Conservation (phyloP, 768 basidiomycete species). For the Leucosporidium scottii region DNA sequence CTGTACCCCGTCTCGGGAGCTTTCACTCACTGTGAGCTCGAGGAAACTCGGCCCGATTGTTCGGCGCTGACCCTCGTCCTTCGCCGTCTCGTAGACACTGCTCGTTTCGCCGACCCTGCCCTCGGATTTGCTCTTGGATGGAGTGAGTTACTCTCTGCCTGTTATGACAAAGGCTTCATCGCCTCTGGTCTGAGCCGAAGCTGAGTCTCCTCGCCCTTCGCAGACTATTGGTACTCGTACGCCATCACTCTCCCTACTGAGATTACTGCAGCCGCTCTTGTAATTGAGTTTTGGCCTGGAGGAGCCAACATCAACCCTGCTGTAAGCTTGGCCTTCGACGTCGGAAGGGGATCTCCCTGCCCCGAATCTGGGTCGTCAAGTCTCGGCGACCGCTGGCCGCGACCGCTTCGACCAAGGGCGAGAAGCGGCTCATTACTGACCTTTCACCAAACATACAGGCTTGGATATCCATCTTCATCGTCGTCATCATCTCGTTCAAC, state of each 20-base stretch:
- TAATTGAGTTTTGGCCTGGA: neutral
- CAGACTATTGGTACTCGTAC: neutral
- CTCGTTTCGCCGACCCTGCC: constrained; percentile 33
- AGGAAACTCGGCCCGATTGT: too few relatives aligned
- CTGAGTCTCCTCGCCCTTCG: neutral
- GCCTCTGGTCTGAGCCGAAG: too few relatives aligned
- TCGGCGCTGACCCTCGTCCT: too few relatives aligned
- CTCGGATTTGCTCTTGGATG: constrained; percentile 36
- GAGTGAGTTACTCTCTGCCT: constrained; percentile 49
- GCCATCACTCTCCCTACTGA: neutral
- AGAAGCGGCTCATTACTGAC: too few relatives aligned
- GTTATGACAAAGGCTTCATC: neutral
- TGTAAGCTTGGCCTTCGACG: neutral
- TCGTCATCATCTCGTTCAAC: neutral
- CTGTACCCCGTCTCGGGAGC: constrained; percentile 25
- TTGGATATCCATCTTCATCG: neutral
- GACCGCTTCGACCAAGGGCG: too few relatives aligned
- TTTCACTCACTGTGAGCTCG: constrained; percentile 8
- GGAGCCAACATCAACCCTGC: neutral
- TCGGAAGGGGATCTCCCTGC: too few relatives aligned
- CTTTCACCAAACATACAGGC: too few relatives aligned
- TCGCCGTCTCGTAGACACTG: neutral
- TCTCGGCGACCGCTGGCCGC: too few relatives aligned
- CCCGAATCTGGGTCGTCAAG: too few relatives aligned
- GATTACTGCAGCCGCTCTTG: neutral